Evolutionary conservation across 2,329 filamentous ascomycete genomes (phyloP), one percentile per base, ranked within the genome.

Genomic region (Ophiosphaerella narmari): DNA sequence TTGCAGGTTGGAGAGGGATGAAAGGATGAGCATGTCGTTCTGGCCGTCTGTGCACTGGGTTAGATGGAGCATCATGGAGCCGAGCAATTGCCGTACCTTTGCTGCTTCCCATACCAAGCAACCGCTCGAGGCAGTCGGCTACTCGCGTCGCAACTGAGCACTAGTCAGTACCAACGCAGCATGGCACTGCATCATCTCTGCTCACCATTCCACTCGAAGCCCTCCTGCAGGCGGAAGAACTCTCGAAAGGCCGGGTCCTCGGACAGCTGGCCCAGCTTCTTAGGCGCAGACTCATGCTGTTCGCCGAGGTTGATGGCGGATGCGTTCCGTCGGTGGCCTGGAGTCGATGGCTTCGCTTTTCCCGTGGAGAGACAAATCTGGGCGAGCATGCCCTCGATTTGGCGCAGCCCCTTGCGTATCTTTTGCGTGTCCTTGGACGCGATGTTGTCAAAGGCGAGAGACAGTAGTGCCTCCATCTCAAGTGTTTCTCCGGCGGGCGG

Each of bases 201-300:
- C 76, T 52, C 72, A 86, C 84, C 82, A 77, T 99, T 99, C 89
- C 91, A 97, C 77, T 97, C 91, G 70, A 99, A 99, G 2, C 92
- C 90, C 69, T 97, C 92, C 74, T 99, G 94, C 59, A 97, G 74
- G 72, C 96, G 91, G 79, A 96, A 97, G 78, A 97, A 97, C 74
- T 97, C 91, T 60, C 90, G 82, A 71, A 97, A 97, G 16, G 92
- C 93, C 16, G 89, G 90, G 73, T 97, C 94, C 57, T 87, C 84
- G 43, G 84, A 82, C 55, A 97, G 77, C 49, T 91, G 86, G 18
- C 78, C 77, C 42, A 96, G 80, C 69, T 72, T 80, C 75, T 74
- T 75, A n/a, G 71, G 63, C 18, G 65, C 53, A 1, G 60, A 45
- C 43, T 62, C 57, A 32, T 63, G 59, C 47, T 71, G 66, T 44